Evolutionary conservation across 192 early-diverging fungal species (phyloP), one percentile per base, ranked within the genome.

Genomic region (Phlyctochytrium arcticum): DNA sequence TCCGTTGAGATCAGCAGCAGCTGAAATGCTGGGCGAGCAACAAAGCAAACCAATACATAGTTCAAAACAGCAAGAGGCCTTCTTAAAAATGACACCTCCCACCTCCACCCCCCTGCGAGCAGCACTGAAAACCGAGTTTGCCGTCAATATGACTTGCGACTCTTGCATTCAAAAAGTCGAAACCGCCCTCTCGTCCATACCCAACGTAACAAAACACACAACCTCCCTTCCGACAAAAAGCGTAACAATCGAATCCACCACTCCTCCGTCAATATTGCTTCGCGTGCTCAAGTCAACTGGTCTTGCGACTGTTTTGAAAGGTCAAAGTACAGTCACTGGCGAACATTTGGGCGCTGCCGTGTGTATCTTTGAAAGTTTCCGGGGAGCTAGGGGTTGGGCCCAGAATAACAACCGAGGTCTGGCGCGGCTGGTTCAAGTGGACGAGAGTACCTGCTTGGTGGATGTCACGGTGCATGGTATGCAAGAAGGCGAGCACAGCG

Each of bases 121-220:
- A n/a, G 60, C 68, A 31, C 33, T 63, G 2, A 23, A 46, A 33
- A 63, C 68, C 46, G 89, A 95, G 67, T 90, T 91, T 39, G 91
- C 91, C 5, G 90, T 95, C 24, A 85, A 92, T 72, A 87, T 95
- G 88, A 86, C 87, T 17, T 95, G 92, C 69, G 78, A 87, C 70
- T 81, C 80, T 27, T 95, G 92, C 60, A 90, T 87, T 0, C 65
- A 86, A 30, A 80, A 85, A 54, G 81, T 92, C 53, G 72, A 69
- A 9, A 74, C 80, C 17, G 85, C 87, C 8, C 80, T 92, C 3
- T 26, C 36, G 23, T 12, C 46, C n/a, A 24, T 60, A 6, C 35
- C 62, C n/a, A 88, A 81, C 54, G 77, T 93, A 36, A 78, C 76
- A 35, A 72, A 74, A n/a, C 77, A 86, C 71, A 79, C 87, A 65